phyloP scores from a whole-genome alignment of 2,329 filamentous ascomycete genomes.

The Zarea fungicola region DNA sequence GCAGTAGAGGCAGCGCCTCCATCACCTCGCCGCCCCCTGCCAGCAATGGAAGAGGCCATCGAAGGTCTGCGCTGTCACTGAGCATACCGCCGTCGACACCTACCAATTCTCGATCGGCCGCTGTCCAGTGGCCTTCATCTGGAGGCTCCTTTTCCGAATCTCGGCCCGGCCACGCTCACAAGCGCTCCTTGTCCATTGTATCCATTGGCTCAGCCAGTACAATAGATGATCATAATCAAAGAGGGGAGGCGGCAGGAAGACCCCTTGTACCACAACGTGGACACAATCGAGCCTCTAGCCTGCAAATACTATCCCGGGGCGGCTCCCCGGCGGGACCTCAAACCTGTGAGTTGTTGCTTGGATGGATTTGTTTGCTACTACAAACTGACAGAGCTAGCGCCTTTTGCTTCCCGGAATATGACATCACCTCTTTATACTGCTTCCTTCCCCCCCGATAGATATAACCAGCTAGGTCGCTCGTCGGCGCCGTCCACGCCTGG shows the following conservation, averaged over 20 bases:
- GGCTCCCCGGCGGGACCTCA: slow-evolving; percentile 41
- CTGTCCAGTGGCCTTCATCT: slow-evolving; percentile 42
- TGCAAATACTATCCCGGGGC: slow-evolving; percentile 56
- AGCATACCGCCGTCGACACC: slow-evolving; percentile 44
- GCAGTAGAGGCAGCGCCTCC: slow-evolving; percentile 36
- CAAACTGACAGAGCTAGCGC: slow-evolving; percentile 35
- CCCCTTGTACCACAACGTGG: slow-evolving; percentile 52
- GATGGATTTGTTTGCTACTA: slow-evolving; percentile 7
- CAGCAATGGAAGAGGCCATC: slow-evolving; percentile 50
- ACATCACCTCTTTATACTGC: slow-evolving; percentile 50
- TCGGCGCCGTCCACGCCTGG: slow-evolving; percentile 41
- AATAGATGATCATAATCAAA: slow-evolving; percentile 41
- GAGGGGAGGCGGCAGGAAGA: slow-evolving; percentile 36
- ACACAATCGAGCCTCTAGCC: slow-evolving; percentile 73
- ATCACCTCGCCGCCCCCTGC: slow-evolving; percentile 41
- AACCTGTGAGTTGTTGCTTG: slow-evolving; percentile 31
- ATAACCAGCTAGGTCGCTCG: slow-evolving; percentile 35
- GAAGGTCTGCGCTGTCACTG: slow-evolving; percentile 60
- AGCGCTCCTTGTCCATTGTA: slow-evolving; percentile 75
- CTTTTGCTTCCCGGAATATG: slow-evolving; percentile 33
- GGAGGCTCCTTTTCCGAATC: slow-evolving; percentile 25
- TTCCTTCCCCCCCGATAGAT: slow-evolving; percentile 48
- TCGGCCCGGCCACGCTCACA: slow-evolving; percentile 54
- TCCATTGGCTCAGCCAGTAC: slow-evolving; percentile 60
- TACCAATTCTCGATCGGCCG: slow-evolving; percentile 40